Base-by-base conservation (phyloP, 2,329 filamentous ascomycete species). In the Ceratocystis eucalypticola region DNA sequence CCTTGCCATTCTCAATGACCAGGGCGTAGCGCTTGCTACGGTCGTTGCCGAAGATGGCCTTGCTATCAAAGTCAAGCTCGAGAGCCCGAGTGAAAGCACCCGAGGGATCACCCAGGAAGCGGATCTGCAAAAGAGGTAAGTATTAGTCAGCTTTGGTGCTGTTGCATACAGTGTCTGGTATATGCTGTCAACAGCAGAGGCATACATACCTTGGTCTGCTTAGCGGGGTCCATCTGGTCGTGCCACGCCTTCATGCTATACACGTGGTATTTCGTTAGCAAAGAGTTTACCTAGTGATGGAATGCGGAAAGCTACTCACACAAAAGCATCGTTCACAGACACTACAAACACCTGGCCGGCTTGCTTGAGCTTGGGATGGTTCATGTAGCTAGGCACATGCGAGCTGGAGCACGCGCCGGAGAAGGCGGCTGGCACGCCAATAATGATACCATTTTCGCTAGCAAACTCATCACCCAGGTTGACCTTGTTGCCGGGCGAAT, bases 301-400 rank as follows among this genome's bases (percentile, higher is more conserved):
- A 44, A 8, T 22, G 5, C 5, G 33, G 12, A 44, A 64, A 48
- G 37, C 37, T 61, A 78, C 88, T 77, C 80, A 95, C 89, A 96
- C 92, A 75, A 96, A 96, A 22, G 91, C 84, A 75, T 97, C 93
- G 74, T 97, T 97, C 74, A 96, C 92, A 17, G 89, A 86, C 66
- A 97, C 85, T 50, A 97, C 90, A 73, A 95, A 96, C 59, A 96
- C 89, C 72, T 88, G 81, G 62, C 91, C 92, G 37, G 89, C 90
- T 68, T 87, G 80, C 78, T 89, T 89, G 71, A 95, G 81, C 74
- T 87, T 85, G 66, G 87, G 82, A 74, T 90, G 88, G 73, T 85
- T 86, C 76, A 96, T 88, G 78, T 91, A 97, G 66, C 89, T 88
- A 0, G 93, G 93, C 59, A 97, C 81, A 74, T 97, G 93, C 69